Evolutionary conservation across 2,329 filamentous ascomycete genomes (phyloP).

Genomic region (Exophiala sideris): DNA sequence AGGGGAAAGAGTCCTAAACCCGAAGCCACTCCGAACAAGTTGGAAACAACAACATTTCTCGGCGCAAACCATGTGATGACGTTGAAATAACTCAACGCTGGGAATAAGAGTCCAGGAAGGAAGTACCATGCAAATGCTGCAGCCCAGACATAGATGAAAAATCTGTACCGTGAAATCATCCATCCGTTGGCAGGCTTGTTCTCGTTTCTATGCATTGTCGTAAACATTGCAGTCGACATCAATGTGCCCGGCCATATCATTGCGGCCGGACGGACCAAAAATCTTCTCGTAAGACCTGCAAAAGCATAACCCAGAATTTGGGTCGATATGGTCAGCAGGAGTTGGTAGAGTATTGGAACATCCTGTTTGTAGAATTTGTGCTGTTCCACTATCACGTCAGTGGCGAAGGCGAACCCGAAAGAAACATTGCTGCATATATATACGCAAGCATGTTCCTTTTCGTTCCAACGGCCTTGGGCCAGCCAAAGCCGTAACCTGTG

Average conservation of each 20-base stretch:
- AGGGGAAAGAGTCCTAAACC: constrained; percentile 79
- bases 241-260: constrained; percentile 92
- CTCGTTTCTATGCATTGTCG: constrained; percentile 77
- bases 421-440: constrained; percentile 89
- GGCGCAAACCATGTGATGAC: constrained; percentile 86
- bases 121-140: constrained; percentile 79
- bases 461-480: constrained; percentile 77
- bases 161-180: constrained; percentile 77
- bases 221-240: constrained; percentile 87
- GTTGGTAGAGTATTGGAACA: constrained; percentile 70
- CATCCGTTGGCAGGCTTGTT: constrained; percentile 79
- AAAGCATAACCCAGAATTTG: constrained; percentile 85
- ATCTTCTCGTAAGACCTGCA: constrained; percentile 74
- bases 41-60: constrained; percentile 79
- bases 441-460: constrained; percentile 84
- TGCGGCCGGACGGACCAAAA: constrained; percentile 76
- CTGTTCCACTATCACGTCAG: constrained; percentile 83
- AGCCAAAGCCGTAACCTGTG: constrained; percentile 65
- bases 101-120: constrained; percentile 75
- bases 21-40: constrained; percentile 81
- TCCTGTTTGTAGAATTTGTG: constrained; percentile 85
- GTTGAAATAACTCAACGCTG: constrained; percentile 83
- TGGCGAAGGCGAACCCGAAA: constrained; percentile 85
- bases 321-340: constrained; percentile 79
- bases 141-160: constrained; percentile 73